Conservation (phyloP, 345 rosid species). For the Eucalyptus dawsonii region DNA sequence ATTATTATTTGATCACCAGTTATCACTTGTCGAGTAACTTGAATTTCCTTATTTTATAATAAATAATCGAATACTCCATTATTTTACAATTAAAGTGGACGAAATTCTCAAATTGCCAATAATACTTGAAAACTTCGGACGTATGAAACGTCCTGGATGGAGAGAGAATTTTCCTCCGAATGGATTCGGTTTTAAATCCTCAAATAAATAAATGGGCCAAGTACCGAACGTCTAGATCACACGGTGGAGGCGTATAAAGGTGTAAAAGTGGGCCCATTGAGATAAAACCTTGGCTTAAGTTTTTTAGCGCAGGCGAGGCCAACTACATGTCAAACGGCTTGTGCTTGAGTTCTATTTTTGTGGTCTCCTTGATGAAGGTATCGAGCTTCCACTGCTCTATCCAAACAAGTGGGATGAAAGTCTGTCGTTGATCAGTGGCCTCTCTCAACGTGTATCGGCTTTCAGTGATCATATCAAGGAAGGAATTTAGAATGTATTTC, state of each 20-base stretch:
- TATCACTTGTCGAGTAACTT: too few species aligned
- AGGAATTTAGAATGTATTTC: not conserved
- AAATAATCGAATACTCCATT: too few species aligned
- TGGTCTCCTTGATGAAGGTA: not conserved
- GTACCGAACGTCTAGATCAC: not conserved
- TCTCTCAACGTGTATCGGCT: not conserved
- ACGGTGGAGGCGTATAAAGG: not conserved
- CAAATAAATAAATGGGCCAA: not conserved
- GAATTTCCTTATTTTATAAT: too few species aligned
- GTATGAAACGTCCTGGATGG: not conserved
- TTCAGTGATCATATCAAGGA: not conserved
- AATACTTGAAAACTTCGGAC: not conserved
- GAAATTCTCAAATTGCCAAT: too few species aligned
- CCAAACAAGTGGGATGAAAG: not conserved
- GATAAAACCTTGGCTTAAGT: not conserved
- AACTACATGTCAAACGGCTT: not conserved
- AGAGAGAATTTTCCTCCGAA: not conserved
- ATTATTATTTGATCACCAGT: fast-evolving
- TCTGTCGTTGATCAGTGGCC: not conserved
- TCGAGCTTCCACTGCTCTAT: not conserved
- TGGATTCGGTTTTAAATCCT: not conserved
- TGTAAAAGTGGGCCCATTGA: not conserved
- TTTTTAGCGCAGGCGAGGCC: not conserved
- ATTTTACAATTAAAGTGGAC: too few species aligned
- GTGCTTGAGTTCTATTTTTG: not conserved